These are phyloP conservation scores for Trichoderma cornu-damae DNA, from an alignment of 2,329 filamentous ascomycete species.

Conservation along the genomic window DNA sequence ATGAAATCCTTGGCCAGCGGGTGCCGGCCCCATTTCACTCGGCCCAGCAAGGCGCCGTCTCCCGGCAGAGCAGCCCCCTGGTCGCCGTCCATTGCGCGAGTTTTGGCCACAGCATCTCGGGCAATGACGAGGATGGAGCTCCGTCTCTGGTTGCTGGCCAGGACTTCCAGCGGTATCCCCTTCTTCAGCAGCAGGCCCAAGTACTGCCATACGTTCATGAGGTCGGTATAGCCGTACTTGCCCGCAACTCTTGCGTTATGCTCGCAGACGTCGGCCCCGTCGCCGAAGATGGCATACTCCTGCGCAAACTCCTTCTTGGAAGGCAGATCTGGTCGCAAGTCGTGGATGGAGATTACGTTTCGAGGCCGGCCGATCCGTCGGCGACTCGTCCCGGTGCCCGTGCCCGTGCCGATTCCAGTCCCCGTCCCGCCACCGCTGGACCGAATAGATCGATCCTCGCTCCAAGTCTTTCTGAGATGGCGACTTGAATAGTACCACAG, in stretches of 20 bases:
- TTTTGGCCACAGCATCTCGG: slow-evolving; percentile 49
- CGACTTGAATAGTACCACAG: slow-evolving; percentile 52
- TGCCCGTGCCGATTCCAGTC: slow-evolving; percentile 45
- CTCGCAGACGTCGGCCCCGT: slow-evolving; percentile 72
- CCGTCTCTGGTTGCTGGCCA: slow-evolving; percentile 49
- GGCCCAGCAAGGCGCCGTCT: slow-evolving; percentile 43
- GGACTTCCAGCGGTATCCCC: slow-evolving; percentile 64
- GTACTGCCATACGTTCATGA: slow-evolving; percentile 80
- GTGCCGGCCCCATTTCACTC: slow-evolving; percentile 64
- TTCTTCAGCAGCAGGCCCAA: slow-evolving; percentile 71
- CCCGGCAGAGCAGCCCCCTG: neutral
- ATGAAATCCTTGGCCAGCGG: slow-evolving; percentile 60
- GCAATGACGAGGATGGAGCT: slow-evolving; percentile 66
- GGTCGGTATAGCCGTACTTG: slow-evolving; percentile 62
- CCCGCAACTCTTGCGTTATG: slow-evolving; percentile 78
- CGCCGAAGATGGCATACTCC: slow-evolving; percentile 78
- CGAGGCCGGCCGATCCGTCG: slow-evolving; percentile 48
- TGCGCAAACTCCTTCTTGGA: slow-evolving; percentile 71
- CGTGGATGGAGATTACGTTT: slow-evolving; percentile 69
- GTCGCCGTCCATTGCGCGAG: slow-evolving; percentile 21
- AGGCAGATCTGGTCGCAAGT: slow-evolving; percentile 66
- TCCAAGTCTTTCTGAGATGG: slow-evolving; percentile 51
- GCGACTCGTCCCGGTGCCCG: slow-evolving; percentile 49
- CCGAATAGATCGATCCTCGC: slow-evolving; percentile 51
- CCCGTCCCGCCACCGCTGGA: slow-evolving; percentile 58